Conservation (phyloP, 164 flowering plant species). For the Warburgia ugandensis region DNA sequence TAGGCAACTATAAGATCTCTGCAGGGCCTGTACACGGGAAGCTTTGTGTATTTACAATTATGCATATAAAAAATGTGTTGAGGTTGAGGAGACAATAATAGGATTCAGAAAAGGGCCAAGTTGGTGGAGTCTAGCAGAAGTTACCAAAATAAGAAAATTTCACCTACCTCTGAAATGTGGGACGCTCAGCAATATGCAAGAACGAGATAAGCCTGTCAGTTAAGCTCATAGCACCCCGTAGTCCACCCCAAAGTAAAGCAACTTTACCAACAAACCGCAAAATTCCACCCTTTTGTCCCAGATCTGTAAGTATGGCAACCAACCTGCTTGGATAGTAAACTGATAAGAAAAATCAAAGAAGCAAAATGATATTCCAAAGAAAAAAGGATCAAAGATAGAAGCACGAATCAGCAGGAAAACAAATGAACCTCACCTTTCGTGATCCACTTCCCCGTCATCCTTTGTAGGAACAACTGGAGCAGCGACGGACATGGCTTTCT, state of each 20-base stretch:
- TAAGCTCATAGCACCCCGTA: constrained; percentile 97
- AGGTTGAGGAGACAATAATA: too few species aligned
- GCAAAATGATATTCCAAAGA: too few species aligned
- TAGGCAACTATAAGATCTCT: too few species aligned
- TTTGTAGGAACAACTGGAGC: constrained; percentile 94
- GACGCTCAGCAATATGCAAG: constrained; percentile 76
- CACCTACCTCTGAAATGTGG: constrained; percentile 69
- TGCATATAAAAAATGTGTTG: too few species aligned
- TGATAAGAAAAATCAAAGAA: background rate
- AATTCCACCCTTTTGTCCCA: constrained; percentile 85
- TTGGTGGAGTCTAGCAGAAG: too few species aligned
- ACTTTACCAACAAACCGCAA: constrained; percentile 73
- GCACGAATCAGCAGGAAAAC: background rate
- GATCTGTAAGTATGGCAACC: constrained; percentile 74
- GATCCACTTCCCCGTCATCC: constrained; percentile 87
- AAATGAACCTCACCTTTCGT: constrained; percentile 56
- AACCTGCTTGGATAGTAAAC: constrained; percentile 37
- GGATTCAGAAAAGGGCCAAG: too few species aligned
- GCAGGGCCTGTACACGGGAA: too few species aligned
- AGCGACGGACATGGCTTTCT: constrained; percentile 97
- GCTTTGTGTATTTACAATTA: too few species aligned
- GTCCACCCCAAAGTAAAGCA: constrained; percentile 96
- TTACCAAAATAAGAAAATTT: too few species aligned
- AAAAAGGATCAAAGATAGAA: background rate
- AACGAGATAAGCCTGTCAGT: constrained; percentile 73